Conservation (phyloP, 1,284 basidiomycete genomes). For the Marasmius fiardii region DNA sequence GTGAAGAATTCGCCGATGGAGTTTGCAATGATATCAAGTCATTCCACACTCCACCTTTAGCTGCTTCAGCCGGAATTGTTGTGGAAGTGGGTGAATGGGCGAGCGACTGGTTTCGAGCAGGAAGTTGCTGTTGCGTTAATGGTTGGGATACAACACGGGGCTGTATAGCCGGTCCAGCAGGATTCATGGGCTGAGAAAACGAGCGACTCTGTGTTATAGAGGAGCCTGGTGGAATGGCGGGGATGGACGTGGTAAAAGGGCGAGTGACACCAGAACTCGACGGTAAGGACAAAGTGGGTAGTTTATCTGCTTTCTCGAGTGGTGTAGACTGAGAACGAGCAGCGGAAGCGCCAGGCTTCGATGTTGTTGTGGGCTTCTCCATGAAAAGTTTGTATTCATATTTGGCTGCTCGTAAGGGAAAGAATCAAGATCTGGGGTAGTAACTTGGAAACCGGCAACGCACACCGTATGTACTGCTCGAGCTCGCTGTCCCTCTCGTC, state of each 20-base stretch:
- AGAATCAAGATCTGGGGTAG: slow-evolving; percentile 1
- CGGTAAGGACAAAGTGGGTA: background rate
- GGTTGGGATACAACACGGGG: background rate
- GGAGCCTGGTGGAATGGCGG: slow-evolving; percentile 7
- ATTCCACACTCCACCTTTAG: slow-evolving; percentile 40
- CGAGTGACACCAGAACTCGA: background rate
- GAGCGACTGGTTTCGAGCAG: slow-evolving; percentile 17
- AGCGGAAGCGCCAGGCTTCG: slow-evolving; percentile 39
- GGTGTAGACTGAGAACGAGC: slow-evolving; percentile 31
- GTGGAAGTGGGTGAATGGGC: background rate
- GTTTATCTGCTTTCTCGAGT: background rate
- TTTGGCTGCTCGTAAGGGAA: slow-evolving; percentile 45
- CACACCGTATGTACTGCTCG: slow-evolving; percentile 80
- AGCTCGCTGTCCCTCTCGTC: slow-evolving; percentile 80
- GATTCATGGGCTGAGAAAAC: slow-evolving; percentile 26
- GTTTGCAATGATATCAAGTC: slow-evolving; percentile 50
- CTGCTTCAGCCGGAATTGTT: slow-evolving; percentile 3
- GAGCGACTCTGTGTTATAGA: slow-evolving; percentile 21
- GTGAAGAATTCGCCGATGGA: slow-evolving; percentile 41
- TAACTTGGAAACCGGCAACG: slow-evolving; percentile 22
- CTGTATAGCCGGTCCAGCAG: slow-evolving; percentile 11
- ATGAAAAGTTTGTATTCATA: slow-evolving; percentile 72
- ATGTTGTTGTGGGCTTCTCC: slow-evolving; percentile 27
- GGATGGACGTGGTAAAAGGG: slow-evolving; percentile 10
- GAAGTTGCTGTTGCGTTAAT: slow-evolving; percentile 13